A percentile compares a stretch with the other conserved stretches of the same genome.
These are phyloP conservation scores for Trichosporon coremiiforme DNA, from an alignment of 1,284 basidiomycete species.

Conservation along the genomic window DNA sequence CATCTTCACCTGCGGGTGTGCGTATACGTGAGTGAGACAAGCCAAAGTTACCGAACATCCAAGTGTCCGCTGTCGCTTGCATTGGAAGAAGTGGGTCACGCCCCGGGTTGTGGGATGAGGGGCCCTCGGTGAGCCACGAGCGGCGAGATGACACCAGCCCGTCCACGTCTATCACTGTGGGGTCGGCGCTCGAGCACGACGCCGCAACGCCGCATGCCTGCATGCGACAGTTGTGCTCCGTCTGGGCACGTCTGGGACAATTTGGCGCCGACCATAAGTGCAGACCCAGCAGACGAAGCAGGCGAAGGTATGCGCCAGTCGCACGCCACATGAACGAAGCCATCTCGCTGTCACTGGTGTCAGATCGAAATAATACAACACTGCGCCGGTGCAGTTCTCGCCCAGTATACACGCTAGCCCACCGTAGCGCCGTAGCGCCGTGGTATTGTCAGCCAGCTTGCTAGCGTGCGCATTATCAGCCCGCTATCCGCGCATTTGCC, in stretches of 20 bases:
- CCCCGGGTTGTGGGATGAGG: too few relatives aligned
- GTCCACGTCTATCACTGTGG: background rate
- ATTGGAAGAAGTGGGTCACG: background rate
- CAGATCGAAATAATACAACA: background rate
- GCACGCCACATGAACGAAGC: slow-evolving; percentile 2
- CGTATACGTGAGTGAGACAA: background rate
- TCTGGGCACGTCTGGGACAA: background rate
- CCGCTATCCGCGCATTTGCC: slow-evolving; percentile 2
- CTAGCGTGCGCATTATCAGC: background rate
- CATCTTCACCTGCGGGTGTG: background rate
- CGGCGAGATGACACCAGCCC: too few relatives aligned
- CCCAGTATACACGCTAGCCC: background rate
- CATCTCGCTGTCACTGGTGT: background rate
- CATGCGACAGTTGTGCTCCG: background rate
- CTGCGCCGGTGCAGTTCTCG: background rate
- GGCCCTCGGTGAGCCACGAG: background rate
- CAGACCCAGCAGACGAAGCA: background rate
- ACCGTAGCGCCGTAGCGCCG: slow-evolving; percentile 2
- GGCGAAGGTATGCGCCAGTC: background rate
- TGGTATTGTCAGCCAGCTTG: background rate
- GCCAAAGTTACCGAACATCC: background rate
- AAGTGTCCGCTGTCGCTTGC: background rate
- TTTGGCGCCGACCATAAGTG: background rate
- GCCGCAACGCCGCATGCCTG: slow-evolving; percentile 1
- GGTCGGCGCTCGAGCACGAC: background rate